Conservation (phyloP, 331 rosid genomes). For the Acacia pycnantha region DNA sequence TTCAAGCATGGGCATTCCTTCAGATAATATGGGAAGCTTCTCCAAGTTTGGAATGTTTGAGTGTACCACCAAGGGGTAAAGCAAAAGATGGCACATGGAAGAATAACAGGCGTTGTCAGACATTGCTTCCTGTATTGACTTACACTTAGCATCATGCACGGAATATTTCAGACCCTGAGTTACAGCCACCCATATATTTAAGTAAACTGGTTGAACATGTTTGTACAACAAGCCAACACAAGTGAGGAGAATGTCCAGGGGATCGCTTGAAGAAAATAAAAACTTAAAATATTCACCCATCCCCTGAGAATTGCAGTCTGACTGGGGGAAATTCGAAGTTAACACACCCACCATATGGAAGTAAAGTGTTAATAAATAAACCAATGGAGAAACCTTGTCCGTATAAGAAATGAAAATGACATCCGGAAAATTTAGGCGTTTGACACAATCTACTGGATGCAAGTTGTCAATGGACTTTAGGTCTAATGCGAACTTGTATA, state of each 20-base stretch:
- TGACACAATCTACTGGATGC: conserved; percentile 37
- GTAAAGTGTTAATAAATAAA: conserved; percentile 62
- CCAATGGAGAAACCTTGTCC: conserved; percentile 83
- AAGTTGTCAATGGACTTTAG: conserved; percentile 45
- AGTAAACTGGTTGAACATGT: conserved; percentile 44
- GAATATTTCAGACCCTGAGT: conserved; percentile 53
- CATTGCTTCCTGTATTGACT: conserved; percentile 38
- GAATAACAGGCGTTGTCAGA: conserved; percentile 40
- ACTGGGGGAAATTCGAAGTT: conserved; percentile 30
- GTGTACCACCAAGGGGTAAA: conserved; percentile 58
- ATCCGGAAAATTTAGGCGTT: conserved; percentile 36
- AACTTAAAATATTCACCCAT: conserved; percentile 49
- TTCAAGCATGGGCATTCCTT: conserved; percentile 42
- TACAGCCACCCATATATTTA: conserved; percentile 62
- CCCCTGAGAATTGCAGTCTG: conserved; percentile 39
- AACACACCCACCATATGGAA: conserved; percentile 51
- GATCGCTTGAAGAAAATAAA: conserved; percentile 57
- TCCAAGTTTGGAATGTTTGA: conserved; percentile 38
- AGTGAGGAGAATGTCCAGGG: conserved; percentile 50
- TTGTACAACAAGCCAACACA: conserved; percentile 52
- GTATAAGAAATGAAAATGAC: conserved; percentile 46
- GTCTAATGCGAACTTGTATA: conserved; percentile 68
- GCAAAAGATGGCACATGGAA: conserved; percentile 47
- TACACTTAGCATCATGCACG: conserved; percentile 41
- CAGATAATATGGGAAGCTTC: conserved; percentile 31